Base-by-base conservation (phyloP, 2,329 filamentous ascomycete genomes). In the Ceratocystiopsis sp. region DNA sequence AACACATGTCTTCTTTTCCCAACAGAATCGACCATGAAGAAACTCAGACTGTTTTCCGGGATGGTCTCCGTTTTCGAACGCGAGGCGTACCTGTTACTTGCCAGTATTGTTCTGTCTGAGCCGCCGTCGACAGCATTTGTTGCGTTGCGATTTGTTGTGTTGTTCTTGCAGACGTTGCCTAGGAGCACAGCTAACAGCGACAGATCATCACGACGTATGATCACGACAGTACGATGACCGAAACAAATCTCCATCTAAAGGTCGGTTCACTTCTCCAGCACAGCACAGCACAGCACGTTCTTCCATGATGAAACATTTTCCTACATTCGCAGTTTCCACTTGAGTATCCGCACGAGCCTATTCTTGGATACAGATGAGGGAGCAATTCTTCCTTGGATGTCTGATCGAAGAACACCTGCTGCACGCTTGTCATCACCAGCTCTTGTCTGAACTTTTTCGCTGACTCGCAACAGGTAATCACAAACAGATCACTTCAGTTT, bases 271-370 rank as follows among this genome's bases (percentile, higher is more conserved):
- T 16, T 37, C 17, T 17, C 40, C 33, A 25, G 43, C 32, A 33
- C 32, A 33, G 4, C 32, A 33, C 32, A 33, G 4, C 32, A 5
- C 4, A 5, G 4, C 32, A 5, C 25, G 43, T 53, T 58, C 56
- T 53, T 54, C 33, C 40, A 76, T 81, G 78, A 83, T 82, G 77
- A 82, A 81, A 78, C 61, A 71, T 71, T 68, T 77, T 73, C 61
- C 69, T 66, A 73, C 68, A 83, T 84, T 86, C 80, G 80, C 80
- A 85, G 80, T 85, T 85, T 85, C 76, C 80, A 83, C 80, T 82
- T 68, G 77, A 82, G 76, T 71, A 50, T 46, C 47, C 44, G 71
- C 69, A 38, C 38, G 75, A 79, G 77, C 75, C 75, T 69, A 40
- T 66, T 64, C 62, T 64, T 53, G 71, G 69, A 72, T 49, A 70